phyloP scores from a whole-genome alignment of 768 basidiomycete genomes.

The Tylopilus vinaceipallidus region DNA sequence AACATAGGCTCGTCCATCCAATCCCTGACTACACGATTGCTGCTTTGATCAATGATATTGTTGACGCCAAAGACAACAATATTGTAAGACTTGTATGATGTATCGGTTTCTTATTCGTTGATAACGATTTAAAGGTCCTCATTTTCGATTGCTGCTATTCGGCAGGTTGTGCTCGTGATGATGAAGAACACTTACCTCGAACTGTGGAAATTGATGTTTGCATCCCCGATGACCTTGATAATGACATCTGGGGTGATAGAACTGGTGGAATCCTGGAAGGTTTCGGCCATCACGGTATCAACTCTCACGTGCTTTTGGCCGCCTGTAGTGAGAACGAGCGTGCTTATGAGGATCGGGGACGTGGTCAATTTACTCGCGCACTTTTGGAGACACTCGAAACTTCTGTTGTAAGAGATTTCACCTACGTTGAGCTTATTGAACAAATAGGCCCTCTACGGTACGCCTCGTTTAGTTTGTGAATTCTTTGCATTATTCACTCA shows the following conservation, averaged over 20 bases:
- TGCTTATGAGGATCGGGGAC: conserved; percentile 26
- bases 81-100: conserved; percentile 32
- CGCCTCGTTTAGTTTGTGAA: too few species aligned
- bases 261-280: conserved; percentile 12
- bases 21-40: conserved; percentile 47
- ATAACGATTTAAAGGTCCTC: conserved; percentile 34
- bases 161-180: conserved; percentile 29
- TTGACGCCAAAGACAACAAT: conserved; percentile 41
- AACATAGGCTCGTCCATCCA: conserved; percentile 22
- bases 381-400: conserved; percentile 17
- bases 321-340: conserved; percentile 38
- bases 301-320: conserved; percentile 42
- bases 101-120: not conserved
- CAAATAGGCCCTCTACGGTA: conserved; percentile 15
- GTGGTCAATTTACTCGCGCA: conserved; percentile 26
- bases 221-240: conserved; percentile 25
- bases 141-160: conserved; percentile 49
- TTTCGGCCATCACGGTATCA: conserved; percentile 28
- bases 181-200: conserved; percentile 6
- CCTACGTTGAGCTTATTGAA: conserved; percentile 25
- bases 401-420: conserved; percentile 12
- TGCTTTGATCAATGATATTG: conserved; percentile 35
- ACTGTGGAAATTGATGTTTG: not conserved
- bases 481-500: not conserved
- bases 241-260: conserved; percentile 19